Evolutionary conservation across 2,329 filamentous ascomycete genomes (phyloP).

Genomic region (Blastomyces percursus): DNA sequence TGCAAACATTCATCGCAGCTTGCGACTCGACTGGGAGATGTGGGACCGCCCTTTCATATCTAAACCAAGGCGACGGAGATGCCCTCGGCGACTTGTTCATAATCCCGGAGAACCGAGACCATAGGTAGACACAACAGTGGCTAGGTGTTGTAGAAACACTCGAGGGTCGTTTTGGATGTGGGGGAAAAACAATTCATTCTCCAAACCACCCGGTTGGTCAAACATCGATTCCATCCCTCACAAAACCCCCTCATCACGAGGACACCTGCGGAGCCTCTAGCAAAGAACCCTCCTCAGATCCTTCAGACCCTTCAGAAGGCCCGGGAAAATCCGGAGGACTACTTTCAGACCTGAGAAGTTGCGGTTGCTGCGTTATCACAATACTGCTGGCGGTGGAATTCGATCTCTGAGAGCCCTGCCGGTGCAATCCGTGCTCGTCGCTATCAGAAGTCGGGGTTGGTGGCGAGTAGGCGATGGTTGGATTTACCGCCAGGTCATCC

Average conservation of each 20-base stretch:
- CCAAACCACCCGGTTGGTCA: not conserved
- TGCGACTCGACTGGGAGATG: not conserved
- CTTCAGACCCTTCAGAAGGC: not conserved
- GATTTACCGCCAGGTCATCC: conserved; percentile 18
- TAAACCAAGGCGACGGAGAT: not conserved
- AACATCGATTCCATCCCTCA: not conserved
- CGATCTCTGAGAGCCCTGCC: conserved; percentile 7
- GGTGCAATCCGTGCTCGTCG: conserved; percentile 15
- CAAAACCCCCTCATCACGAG: not conserved
- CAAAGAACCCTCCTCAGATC: not conserved
- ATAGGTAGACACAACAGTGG: not conserved
- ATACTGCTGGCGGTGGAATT: conserved; percentile 8
- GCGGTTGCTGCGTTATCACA: not conserved
- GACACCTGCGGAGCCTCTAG: not conserved
- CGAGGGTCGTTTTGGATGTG: not conserved
- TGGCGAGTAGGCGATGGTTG: conserved; percentile 28
- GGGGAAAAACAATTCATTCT: not conserved
- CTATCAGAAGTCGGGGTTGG: conserved; percentile 27
- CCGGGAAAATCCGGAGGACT: conserved; percentile 11
- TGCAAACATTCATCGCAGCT: not conserved
- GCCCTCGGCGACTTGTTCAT: not conserved
- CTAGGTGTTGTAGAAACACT: not conserved
- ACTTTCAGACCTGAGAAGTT: conserved; percentile 8
- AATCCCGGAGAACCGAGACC: not conserved
- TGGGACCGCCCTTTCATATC: not conserved